phyloP scores from a whole-genome alignment of 1,284 basidiomycete species.

The Leucoagaricus sp. region DNA sequence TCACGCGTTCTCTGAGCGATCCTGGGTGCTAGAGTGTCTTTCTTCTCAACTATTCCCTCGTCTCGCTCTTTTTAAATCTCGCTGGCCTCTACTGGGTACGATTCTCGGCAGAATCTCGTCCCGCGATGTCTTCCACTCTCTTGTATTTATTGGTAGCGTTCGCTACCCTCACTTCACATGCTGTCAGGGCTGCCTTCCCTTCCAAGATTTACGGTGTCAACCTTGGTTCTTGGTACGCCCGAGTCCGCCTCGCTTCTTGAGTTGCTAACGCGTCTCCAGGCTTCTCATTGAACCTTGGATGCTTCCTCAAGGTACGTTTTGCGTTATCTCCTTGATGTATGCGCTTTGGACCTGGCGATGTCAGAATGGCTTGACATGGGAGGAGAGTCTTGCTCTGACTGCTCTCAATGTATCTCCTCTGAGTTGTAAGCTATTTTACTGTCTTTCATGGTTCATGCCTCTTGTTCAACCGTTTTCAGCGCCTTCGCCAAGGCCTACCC shows the following conservation, averaged over 20 bases:
- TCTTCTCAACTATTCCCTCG: background rate
- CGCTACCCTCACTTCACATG: constrained; percentile 21
- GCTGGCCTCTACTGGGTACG: background rate
- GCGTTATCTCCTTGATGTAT: background rate
- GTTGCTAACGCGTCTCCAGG: constrained; percentile 35
- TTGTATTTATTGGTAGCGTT: constrained; percentile 24
- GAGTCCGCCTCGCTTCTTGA: background rate
- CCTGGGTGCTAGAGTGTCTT: constrained; percentile 5
- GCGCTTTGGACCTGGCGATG: background rate
- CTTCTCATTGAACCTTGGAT: constrained; percentile 68
- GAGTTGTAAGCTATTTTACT: constrained; percentile 51
- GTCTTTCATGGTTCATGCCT: background rate
- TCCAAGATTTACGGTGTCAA: constrained; percentile 69
- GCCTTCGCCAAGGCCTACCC: constrained; percentile 57
- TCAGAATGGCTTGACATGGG: constrained; percentile 69
- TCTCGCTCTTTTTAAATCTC: constrained; percentile 9
- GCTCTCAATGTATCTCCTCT: constrained; percentile 54
- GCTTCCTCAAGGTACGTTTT: constrained; percentile 53
- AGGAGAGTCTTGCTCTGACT: constrained; percentile 53
- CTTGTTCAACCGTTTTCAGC: constrained; percentile 31
- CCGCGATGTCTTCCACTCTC: constrained; percentile 25
- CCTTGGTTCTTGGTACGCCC: constrained; percentile 56
- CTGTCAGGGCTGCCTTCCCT: constrained; percentile 31
- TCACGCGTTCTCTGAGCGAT: background rate
- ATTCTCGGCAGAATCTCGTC: background rate